Evolutionary conservation across 139 green algal genomes (phyloP).

Genomic region (Coccomyxa sp.): DNA sequence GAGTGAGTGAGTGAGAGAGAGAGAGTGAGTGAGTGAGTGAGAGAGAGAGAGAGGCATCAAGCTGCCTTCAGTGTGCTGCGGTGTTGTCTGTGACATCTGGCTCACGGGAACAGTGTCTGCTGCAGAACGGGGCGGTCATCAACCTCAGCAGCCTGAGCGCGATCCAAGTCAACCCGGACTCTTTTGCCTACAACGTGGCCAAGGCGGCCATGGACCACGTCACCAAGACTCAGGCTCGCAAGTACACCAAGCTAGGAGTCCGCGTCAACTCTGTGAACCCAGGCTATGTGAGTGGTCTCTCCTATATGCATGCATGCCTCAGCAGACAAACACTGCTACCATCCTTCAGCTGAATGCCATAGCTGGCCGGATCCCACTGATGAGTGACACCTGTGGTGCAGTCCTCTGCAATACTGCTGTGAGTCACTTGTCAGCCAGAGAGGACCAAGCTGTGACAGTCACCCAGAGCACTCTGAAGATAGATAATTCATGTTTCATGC

Average conservation of each 20-base stretch:
- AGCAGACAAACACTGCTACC: neutral
- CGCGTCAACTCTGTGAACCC: slow-evolving; percentile 7
- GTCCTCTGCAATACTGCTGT: neutral
- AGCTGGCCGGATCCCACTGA: neutral
- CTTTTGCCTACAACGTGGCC: neutral
- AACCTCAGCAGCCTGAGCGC: slow-evolving; percentile 5
- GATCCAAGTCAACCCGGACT: slow-evolving; percentile 1
- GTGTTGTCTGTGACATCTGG: neutral
- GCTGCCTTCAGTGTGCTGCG: neutral
- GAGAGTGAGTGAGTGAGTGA: neutral
- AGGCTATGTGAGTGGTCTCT: neutral
- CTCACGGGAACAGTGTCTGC: neutral
- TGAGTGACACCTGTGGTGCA: neutral
- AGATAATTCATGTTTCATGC: neutral
- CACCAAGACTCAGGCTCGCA: neutral
- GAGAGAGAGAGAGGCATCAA: neutral
- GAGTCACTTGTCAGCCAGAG: neutral
- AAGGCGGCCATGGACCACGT: neutral
- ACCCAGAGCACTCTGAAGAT: neutral
- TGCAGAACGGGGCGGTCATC: neutral
- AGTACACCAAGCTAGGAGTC: neutral
- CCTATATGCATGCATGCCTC: neutral
- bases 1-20: neutral
- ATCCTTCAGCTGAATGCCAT: neutral
- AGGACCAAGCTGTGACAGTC: neutral